These are phyloP conservation scores for Boletus pseudo-olivaceus DNA, from an alignment of 768 basidiomycete genomes.

Conservation along the genomic window DNA sequence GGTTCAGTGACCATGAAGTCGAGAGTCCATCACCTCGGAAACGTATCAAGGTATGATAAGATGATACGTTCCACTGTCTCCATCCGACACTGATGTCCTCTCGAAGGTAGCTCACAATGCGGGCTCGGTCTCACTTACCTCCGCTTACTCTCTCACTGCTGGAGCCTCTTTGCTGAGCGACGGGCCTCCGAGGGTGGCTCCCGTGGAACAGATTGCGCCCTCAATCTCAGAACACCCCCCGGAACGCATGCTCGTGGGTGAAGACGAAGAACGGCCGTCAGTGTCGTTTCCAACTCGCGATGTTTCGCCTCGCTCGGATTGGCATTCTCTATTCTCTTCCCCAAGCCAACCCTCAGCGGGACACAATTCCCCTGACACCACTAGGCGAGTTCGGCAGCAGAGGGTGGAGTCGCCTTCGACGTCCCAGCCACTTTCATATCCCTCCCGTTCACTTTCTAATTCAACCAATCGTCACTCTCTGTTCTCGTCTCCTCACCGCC, in stretches of 20 bases:
- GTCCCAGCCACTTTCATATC: neutral
- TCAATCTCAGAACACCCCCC: neutral
- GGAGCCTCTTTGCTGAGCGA: neutral
- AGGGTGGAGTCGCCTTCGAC: neutral
- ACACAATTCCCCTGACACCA: neutral
- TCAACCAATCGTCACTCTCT: constrained; percentile 11
- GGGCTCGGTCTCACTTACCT: neutral
- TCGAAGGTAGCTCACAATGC: constrained; percentile 19
- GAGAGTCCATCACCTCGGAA: constrained; percentile 33
- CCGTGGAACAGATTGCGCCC: neutral
- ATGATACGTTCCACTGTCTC: neutral
- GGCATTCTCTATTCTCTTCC: constrained; percentile 22
- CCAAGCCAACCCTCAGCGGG: neutral
- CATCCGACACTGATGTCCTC: constrained; percentile 9
- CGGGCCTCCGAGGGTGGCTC: neutral
- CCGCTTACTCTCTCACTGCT: neutral
- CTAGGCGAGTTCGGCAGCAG: neutral
- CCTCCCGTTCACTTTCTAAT: constrained; percentile 13
- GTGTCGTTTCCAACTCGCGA: neutral
- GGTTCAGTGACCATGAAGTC: constrained; percentile 8
- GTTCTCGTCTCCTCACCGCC: constrained; percentile 14
- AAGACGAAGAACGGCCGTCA: neutral
- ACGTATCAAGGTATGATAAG: constrained; percentile 33
- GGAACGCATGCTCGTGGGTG: neutral
- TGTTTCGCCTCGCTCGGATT: constrained; percentile 8